Conservation (phyloP, 1,284 basidiomycete genomes). For the Ceratobasidium sp. region DNA sequence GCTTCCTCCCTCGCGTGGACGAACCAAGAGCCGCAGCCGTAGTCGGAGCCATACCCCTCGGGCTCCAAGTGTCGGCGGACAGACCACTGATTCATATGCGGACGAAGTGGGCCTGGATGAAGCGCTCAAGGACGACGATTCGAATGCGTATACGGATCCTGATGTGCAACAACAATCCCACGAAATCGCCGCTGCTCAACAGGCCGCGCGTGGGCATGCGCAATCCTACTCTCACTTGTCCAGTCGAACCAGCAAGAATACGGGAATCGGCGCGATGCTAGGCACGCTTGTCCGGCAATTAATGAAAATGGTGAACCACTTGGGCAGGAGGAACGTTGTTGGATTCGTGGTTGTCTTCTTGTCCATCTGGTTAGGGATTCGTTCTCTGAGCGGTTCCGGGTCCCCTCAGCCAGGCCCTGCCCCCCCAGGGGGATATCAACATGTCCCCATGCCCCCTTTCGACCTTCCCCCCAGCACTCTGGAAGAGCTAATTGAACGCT, state of each 20-base stretch:
- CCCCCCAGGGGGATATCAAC: conserved; percentile 14
- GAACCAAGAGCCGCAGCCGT: conserved; percentile 19
- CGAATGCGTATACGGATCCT: conserved; percentile 38
- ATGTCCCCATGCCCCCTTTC: conserved; percentile 51
- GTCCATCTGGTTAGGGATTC: conserved; percentile 51
- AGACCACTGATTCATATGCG: conserved; percentile 29
- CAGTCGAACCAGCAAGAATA: conserved; percentile 29
- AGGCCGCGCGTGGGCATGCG: conserved; percentile 22
- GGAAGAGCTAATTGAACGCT: conserved; percentile 73
- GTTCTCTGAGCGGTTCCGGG: conserved; percentile 4
- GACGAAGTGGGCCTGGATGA: conserved; percentile 22
- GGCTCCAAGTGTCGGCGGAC: conserved; percentile 28
- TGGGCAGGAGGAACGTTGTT: conserved; percentile 10
- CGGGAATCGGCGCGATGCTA: conserved; percentile 40
- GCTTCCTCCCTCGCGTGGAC: conserved; percentile 33
- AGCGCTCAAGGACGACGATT: conserved; percentile 21
- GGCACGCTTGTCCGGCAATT: conserved; percentile 41
- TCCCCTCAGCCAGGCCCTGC: conserved; percentile 19
- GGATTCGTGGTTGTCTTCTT: conserved; percentile 50
- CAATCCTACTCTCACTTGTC: conserved; percentile 31
- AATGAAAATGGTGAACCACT: conserved; percentile 34
- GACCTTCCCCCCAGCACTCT: conserved; percentile 72
- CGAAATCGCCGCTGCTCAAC: conserved; percentile 45
- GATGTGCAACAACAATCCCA: conserved; percentile 32
- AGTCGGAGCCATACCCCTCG: conserved; percentile 38